Conservation (phyloP, 495 filamentous ascomycete species). For the Daldinia grandis region DNA sequence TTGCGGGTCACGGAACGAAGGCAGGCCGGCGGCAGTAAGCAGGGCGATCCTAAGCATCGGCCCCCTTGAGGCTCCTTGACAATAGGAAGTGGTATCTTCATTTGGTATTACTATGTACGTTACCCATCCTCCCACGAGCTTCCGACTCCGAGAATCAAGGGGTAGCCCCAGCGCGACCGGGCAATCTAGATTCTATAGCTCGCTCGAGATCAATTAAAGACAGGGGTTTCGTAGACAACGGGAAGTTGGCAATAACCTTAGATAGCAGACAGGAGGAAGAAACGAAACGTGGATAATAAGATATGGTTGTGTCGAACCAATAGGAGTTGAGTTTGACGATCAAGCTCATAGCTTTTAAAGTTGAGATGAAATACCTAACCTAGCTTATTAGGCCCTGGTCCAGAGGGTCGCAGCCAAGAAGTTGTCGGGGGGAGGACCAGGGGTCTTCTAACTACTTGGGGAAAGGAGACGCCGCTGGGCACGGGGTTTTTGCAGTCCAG, state of each 20-base stretch:
- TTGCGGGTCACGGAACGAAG: constrained; percentile 45
- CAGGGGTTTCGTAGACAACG: constrained; percentile 5
- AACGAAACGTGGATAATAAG: constrained; percentile 33
- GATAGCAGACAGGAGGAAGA: constrained; percentile 24
- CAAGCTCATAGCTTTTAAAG: constrained; percentile 46
- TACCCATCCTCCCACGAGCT: constrained; percentile 26
- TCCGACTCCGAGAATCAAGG: constrained; percentile 41
- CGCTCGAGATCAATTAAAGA: constrained; percentile 14
- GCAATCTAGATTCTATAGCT: constrained; percentile 40
- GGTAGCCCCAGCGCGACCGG: constrained; percentile 21
- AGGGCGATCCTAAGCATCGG: constrained; percentile 40
- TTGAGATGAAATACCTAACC: constrained; percentile 53
- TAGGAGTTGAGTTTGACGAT: constrained; percentile 19
- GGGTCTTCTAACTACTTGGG: constrained; percentile 20
- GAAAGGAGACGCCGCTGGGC: constrained; percentile 20
- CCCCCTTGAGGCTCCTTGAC: constrained; percentile 41
- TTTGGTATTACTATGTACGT: constrained; percentile 16
- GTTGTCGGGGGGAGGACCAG: constrained; percentile 19
- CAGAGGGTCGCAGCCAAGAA: constrained; percentile 42
- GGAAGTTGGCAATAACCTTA: constrained; percentile 17
- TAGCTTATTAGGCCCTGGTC: constrained; percentile 36
- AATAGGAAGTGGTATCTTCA: constrained; percentile 19
- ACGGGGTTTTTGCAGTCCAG: constrained; percentile 29
- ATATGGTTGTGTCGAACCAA: constrained; percentile 23
- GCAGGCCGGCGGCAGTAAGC: constrained; percentile 39